A percentile compares a stretch with the other conserved stretches of the same genome.
These are phyloP conservation scores for Chlorella sorokiniana DNA, from an alignment of 139 green algal genomes.

Conservation along the genomic window DNA sequence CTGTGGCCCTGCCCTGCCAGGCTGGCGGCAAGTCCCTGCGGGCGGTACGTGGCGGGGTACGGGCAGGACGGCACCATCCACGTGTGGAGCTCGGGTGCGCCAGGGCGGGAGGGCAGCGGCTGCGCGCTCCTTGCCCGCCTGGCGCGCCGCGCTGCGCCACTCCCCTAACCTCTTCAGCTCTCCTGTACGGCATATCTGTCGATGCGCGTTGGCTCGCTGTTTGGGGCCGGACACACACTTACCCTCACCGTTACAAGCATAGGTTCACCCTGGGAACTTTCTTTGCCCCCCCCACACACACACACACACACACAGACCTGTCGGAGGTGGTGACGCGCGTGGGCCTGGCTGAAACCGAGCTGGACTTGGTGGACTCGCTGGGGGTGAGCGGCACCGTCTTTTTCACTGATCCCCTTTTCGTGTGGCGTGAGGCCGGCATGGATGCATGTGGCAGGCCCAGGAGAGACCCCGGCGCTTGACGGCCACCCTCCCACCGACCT, in stretches of 20 bases:
- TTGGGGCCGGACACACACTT: too few relatives aligned
- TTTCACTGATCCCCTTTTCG: too few relatives aligned
- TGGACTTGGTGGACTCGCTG: constrained; percentile 42
- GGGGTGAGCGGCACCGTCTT: constrained; percentile 66
- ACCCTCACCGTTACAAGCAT: too few relatives aligned
- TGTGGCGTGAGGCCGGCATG: too few relatives aligned
- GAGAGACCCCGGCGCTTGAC: background rate
- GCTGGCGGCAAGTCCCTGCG: constrained; percentile 23
- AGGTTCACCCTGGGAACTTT: background rate
- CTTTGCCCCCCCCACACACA: background rate
- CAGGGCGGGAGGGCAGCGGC: background rate
- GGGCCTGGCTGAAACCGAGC: constrained; percentile 30
- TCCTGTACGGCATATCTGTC: background rate
- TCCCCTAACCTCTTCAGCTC: too few relatives aligned
- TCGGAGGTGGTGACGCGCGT: constrained; percentile 19
- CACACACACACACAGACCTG: constrained; percentile 32
- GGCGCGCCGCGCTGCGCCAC: too few relatives aligned
- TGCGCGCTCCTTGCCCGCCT: too few relatives aligned
- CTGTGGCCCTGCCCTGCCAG: background rate
- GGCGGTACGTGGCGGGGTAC: constrained; percentile 24
- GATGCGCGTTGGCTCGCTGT: background rate
- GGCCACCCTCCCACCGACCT: background rate
- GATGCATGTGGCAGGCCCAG: background rate
- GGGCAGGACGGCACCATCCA: constrained; percentile 25
- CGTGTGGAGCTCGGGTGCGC: constrained; percentile 19